Conservation (phyloP, 129 eudicot genomes). For the Flaveria robusta region DNA sequence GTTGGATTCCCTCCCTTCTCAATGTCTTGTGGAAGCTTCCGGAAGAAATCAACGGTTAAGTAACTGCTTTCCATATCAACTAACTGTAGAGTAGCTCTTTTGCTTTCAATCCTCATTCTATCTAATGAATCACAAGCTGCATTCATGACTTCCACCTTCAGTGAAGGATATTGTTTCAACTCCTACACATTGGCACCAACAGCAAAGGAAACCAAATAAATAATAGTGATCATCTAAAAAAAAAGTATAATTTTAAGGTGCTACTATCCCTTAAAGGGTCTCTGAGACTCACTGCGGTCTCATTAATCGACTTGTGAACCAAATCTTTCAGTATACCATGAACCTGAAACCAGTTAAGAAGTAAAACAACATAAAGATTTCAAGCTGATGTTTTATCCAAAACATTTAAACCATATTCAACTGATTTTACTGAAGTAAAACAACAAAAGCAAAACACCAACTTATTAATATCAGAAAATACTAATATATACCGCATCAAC, state of each 20-base stretch:
- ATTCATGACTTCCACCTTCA: constrained; percentile 75
- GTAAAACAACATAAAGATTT: neutral
- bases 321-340: constrained; percentile 85
- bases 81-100: constrained; percentile 81
- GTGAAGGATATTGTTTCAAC: constrained; percentile 85
- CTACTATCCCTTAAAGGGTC: neutral
- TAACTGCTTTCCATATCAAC: constrained; percentile 96
- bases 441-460: neutral
- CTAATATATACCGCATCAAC: constrained; percentile 74
- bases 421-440: neutral
- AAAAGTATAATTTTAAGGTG: no score
- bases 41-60: constrained; percentile 86
- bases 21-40: constrained; percentile 95
- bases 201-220: neutral
- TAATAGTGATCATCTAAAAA: neutral
- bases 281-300: constrained; percentile 63
- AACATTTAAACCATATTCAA: neutral
- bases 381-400: neutral
- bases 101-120: constrained; percentile 86
- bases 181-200: constrained; percentile 53
- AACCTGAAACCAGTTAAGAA: constrained; percentile 53
- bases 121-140: constrained; percentile 89
- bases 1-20: constrained; percentile 99
- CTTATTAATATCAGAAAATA: neutral
- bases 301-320: constrained; percentile 79